Evolutionary conservation across 345 rosid genomes (phyloP).

Genomic region (Gossypium australe): DNA sequence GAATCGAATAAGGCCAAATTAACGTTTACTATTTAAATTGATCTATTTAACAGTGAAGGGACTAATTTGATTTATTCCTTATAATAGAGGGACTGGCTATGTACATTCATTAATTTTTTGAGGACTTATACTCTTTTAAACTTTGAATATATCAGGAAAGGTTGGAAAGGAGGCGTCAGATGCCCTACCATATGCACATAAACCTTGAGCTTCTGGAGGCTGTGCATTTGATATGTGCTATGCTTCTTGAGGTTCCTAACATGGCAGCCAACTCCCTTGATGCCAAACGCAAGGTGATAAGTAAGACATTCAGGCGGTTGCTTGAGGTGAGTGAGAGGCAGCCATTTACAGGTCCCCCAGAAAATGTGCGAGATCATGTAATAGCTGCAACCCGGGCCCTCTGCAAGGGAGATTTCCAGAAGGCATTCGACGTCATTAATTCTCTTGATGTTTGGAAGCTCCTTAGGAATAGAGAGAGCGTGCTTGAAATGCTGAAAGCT

Average conservation of each 20-base stretch:
- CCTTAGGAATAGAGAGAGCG: constrained; percentile 44
- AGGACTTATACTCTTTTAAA: neutral
- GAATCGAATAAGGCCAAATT: too few relatives aligned
- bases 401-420: constrained; percentile 65
- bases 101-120: neutral
- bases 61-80: too few relatives aligned
- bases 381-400: constrained; percentile 86
- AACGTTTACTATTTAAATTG: too few relatives aligned
- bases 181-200: constrained; percentile 98
- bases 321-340: constrained; percentile 76
- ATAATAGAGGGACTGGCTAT: too few relatives aligned
- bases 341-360: constrained; percentile 80
- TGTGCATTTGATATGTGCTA: constrained; percentile 82
- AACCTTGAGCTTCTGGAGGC: constrained; percentile 92
- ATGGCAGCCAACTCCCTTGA: constrained; percentile 74
- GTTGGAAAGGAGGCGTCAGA: constrained; percentile 81
- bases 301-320: constrained; percentile 75
- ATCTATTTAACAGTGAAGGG: too few relatives aligned
- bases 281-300: constrained; percentile 59
- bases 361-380: constrained; percentile 83
- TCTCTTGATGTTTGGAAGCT: constrained; percentile 84
- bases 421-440: constrained; percentile 51
- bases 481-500: constrained; percentile 68
- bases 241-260: constrained; percentile 92
- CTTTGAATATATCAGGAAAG: constrained; percentile 54